Conservation (phyloP, 768 basidiomycete species). For the Lentinus brumalis region DNA sequence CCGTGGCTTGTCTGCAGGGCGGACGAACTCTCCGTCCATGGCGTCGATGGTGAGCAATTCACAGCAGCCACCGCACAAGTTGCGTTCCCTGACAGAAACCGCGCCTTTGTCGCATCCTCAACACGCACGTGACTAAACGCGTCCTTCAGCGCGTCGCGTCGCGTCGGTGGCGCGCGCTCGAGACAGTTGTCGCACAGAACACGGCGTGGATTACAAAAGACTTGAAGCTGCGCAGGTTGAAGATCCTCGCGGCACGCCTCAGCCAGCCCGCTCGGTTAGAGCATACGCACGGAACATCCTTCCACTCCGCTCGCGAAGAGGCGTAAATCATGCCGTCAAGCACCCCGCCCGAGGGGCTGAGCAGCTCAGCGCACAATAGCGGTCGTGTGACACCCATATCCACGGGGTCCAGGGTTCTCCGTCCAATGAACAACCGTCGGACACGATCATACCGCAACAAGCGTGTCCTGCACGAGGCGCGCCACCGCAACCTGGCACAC, state of each 20-base stretch:
- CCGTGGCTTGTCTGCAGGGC: constrained; percentile 2
- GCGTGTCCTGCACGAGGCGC: constrained; percentile 13
- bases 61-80: background rate
- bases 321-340: background rate
- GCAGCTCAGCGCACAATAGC: background rate
- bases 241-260: background rate
- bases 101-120: constrained; percentile 3
- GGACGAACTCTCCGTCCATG: constrained; percentile 18
- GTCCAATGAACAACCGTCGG: background rate
- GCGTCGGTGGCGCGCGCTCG: constrained; percentile 1
- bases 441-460: constrained; percentile 6
- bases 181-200: background rate
- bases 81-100: background rate
- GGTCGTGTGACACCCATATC: constrained; percentile 16
- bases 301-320: background rate
- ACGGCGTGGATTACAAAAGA: background rate
- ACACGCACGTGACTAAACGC: constrained; percentile 17
- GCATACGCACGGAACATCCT: background rate
- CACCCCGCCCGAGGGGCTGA: background rate
- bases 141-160: constrained; percentile 6
- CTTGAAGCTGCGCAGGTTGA: background rate
- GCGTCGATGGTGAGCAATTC: background rate
- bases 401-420: constrained; percentile 7
- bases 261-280: background rate
- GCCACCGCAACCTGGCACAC: constrained; percentile 9